phyloP scores from a whole-genome alignment of 2,329 filamentous ascomycete species.

The Fusarium redolens region DNA sequence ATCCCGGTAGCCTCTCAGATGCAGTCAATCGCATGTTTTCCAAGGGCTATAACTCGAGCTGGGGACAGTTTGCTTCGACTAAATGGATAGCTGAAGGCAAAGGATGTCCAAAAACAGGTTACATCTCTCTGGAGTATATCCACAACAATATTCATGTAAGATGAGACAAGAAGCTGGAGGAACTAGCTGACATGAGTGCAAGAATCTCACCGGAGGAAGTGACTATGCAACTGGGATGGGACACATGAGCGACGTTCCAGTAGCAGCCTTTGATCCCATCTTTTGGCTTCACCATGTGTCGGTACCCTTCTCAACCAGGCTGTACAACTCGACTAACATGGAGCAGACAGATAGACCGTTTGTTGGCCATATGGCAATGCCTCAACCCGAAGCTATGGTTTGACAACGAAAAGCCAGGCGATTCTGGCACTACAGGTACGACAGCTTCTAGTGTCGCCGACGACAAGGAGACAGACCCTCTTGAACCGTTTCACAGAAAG shows the following conservation, averaged over 20 bases:
- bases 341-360: background rate
- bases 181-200: rapidly evolving
- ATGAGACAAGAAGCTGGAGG: rapidly evolving
- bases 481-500: background rate
- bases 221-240: background rate
- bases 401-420: background rate
- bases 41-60: background rate
- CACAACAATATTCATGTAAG: constrained; percentile 10
- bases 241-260: background rate
- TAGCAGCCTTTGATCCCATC: constrained; percentile 1
- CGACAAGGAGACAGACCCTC: background rate
- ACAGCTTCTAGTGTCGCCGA: background rate
- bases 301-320: too few species aligned
- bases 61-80: background rate
- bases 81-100: background rate
- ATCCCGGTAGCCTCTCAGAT: background rate
- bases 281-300: constrained; percentile 15
- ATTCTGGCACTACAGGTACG: rapidly evolving
- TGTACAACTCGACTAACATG: too few species aligned
- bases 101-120: background rate
- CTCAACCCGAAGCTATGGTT: background rate
- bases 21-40: background rate
- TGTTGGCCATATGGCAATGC: background rate
- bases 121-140: constrained; percentile 10
- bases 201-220: background rate